Base-by-base conservation (phyloP, 805 yeast genomes). In the Danielia oregonensis region DNA sequence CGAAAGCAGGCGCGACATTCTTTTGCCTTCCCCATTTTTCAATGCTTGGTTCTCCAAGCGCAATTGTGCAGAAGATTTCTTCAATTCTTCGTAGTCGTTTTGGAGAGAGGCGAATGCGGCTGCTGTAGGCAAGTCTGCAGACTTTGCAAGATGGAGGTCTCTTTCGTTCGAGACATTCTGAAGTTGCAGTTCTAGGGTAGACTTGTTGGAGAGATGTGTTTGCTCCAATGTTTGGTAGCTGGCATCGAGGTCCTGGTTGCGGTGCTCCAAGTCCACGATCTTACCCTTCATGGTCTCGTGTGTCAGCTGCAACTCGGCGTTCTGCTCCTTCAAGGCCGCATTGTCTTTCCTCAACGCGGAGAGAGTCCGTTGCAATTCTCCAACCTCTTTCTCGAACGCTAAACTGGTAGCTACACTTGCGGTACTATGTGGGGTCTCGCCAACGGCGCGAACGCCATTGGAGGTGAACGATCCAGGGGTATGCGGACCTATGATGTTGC, bases 41-140 rank as follows among this genome's bases (percentile, higher is more conserved):
- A 66, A 52, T 5, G 64, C 51, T 39, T 63, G 65, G 35, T 59
- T 63, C 35, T 65, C 71, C 30, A 63, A 52, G 29, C 65, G 50
- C 29, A 66, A 55, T 13, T 61, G 52, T 4, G 70, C 62, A 31
- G 51, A 55, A 5, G 52, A 35, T 4, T 63, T 30, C 30, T 58
- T 62, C 35, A 63, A 45, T 8, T 45, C 32, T 21, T 61, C 64
- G 17, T 55, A 35, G 23, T 65, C 67, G 5, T 30, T 19, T 14
- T 34, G 38, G 8, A 44, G 37, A 17, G 25, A 22, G 24, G 18
- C 18, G 13, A 22, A 6, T 13, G 38, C 37, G n/a, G 30, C 44
- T 4, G 21, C 27, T 2, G 43, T 23, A 3, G 40, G 35, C 24
- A 32, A n/a, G 3, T 19, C 16, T 3, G 32, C 32, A 6, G 22